Evolutionary conservation across 306 rosid species (phyloP), one percentile per base, ranked within the genome.

Genomic region (Vigna radiata): DNA sequence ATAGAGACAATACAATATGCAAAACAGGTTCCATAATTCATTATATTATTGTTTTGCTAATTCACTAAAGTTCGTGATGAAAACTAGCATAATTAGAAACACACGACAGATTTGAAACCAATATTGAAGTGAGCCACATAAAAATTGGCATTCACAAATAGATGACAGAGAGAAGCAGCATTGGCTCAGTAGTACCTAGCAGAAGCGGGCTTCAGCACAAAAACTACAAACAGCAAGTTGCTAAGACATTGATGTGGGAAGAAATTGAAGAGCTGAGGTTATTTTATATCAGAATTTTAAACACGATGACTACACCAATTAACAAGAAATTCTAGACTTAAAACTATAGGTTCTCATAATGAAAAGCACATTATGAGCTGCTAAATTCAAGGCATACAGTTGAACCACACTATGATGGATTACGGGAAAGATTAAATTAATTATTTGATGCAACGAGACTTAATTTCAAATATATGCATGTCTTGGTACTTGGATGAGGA

Each of bases 381-480:
- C 68, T 48, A 10, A 64, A 63, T 18, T 68, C 71, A 43, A n/a
- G n/a, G n/a, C n/a, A n/a, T n/a, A n/a, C n/a, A n/a, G n/a, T n/a
- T n/a, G n/a, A n/a, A 48, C 15, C 72, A 6, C 60, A 11, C 47
- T n/a, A 61, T 10, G 63, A 67, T 56, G 76, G 37, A 36, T n/a
- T 5, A 55, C 21, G 16, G 31, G 11, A 55, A 55, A 55, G 1
- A 6, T 19, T 19, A 55, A 19, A 55, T 52, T 3, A 59, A 23
- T 41, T 21, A 31, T 33, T 67, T 12, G 41, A 65, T 49, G 19
- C 64, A 23, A 77, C 9, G 60, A 14, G 76, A 72, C 46, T 43
- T 43, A n/a, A 37, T 10, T 76, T 16, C 49, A 47, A 64, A 64
- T 17, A 14, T 75, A 11, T 36, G 18, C 14, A 68, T 2, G 0